phyloP scores from a whole-genome alignment of 305 asterid genomes.

The Monarda citriodora region DNA sequence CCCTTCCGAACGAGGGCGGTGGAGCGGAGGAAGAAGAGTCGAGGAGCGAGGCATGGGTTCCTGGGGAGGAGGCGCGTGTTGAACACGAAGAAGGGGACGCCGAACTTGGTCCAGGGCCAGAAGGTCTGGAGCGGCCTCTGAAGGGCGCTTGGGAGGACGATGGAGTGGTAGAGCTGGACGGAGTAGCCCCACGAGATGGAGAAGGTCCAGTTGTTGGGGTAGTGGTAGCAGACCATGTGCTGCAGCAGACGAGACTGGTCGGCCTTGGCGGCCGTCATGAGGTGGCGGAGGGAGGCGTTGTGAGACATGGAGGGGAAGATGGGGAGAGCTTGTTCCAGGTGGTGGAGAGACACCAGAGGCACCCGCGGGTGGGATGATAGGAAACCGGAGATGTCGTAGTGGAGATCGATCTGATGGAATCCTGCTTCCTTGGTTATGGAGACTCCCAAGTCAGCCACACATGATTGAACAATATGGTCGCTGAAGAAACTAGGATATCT shows the following conservation, averaged over 20 bases:
- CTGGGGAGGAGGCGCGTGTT: slow-evolving; percentile 27
- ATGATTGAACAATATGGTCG: background rate
- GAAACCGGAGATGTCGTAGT: slow-evolving; percentile 1
- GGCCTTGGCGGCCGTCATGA: slow-evolving; percentile 23
- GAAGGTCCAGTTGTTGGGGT: slow-evolving; percentile 31
- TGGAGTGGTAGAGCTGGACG: slow-evolving; percentile 30
- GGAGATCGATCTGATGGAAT: slow-evolving; percentile 10
- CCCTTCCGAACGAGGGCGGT: too few species aligned
- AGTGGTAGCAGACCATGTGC: slow-evolving; percentile 34
- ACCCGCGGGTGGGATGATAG: background rate
- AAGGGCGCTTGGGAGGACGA: slow-evolving; percentile 27
- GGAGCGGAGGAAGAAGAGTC: slow-evolving; percentile 23
- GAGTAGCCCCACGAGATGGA: slow-evolving; percentile 39
- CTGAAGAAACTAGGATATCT: slow-evolving; percentile 8
- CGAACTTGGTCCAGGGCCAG: slow-evolving; percentile 34
- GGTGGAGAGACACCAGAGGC: slow-evolving; percentile 8
- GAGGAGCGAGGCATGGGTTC: slow-evolving; percentile 33
- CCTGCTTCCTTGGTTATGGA: background rate
- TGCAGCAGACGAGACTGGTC: slow-evolving; percentile 34
- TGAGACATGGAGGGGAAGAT: slow-evolving; percentile 30
- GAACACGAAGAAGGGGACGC: slow-evolving; percentile 25
- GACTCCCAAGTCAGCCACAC: slow-evolving; percentile 7
- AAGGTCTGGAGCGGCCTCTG: slow-evolving; percentile 35
- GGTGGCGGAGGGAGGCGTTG: slow-evolving; percentile 21
- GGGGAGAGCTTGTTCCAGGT: slow-evolving; percentile 8